Base-by-base conservation (phyloP, 495 filamentous ascomycete species). In the Emericellopsis terricola region DNA sequence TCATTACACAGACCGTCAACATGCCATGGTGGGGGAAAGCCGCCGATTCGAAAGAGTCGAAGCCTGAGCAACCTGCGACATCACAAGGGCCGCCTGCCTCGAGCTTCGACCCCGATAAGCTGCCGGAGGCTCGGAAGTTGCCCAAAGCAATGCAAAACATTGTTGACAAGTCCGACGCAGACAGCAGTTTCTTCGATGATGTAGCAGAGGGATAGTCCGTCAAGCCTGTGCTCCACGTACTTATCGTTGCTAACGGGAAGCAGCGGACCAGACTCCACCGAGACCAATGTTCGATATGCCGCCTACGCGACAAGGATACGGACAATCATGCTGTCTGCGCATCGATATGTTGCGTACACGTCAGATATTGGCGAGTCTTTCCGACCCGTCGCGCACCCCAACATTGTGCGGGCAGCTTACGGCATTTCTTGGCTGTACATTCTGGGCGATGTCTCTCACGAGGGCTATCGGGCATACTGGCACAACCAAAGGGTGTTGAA, bases 341-440 rank as follows among this genome's bases (percentile, higher is more conserved):
- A 97, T 49, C 79, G 89, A 48, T 96, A 97, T 53, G 82, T 97
- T 38, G 89, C 89, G 41, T 97, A 96, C 59, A 96, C 89, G 10
- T 87, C 80, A 20, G 89, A 97, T 52, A 83, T 97, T 28, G 89
- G 89, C 50, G 89, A 97, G 53, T 91, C 81, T 7, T 97, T 97
- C 57, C 77, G 89, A 4, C 89, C 89, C 3, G 68, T 96, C 36
- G 85, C 86, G 3, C 83, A 94, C 51, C 86, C 82, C 0, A 73
- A 57, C 44, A 59, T 87, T 3, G 79, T 97, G 3, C 67, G 73
- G 28, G 59, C 71, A 34, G 89, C 89, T 6, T 97, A 97, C 53
- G 87, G 70, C 36, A 62, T 97, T 37, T 91, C 81, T 15, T 96
- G 89, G 89, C 64, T 74, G 14, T 97, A 97, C 49, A 63, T 97